Evolutionary conservation across 768 basidiomycete species (phyloP).

Genomic region (Filobasidium floriforme): DNA sequence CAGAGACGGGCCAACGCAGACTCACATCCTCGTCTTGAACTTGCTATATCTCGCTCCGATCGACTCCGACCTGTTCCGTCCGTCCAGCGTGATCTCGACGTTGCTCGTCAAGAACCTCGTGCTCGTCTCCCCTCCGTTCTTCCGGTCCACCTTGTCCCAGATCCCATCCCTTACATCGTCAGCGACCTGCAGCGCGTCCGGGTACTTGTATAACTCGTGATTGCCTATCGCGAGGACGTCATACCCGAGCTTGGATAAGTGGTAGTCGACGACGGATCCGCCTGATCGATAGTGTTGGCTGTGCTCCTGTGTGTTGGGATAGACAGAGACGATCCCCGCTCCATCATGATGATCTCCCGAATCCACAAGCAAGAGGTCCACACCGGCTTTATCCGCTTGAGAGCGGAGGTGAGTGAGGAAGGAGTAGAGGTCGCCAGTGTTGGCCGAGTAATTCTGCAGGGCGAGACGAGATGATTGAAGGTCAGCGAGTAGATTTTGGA

Average conservation of each 20-base stretch:
- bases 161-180: not conserved
- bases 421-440: constrained; percentile 76
- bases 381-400: constrained; percentile 63
- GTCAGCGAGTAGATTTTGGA: not conserved
- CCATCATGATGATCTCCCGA: constrained; percentile 46
- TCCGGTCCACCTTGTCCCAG: constrained; percentile 10
- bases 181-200: constrained; percentile 18
- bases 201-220: constrained; percentile 67
- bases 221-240: constrained; percentile 81
- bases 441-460: constrained; percentile 48
- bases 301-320: not conserved
- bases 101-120: constrained; percentile 70
- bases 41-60: constrained; percentile 57
- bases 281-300: constrained; percentile 1
- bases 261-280: constrained; percentile 54
- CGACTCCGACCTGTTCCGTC: constrained; percentile 39
- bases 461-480: not conserved
- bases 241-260: constrained; percentile 65
- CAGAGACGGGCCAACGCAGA: too few species aligned
- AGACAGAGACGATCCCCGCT: constrained; percentile 34
- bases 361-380: constrained; percentile 68
- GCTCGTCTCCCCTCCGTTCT: constrained; percentile 49
- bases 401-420: constrained; percentile 76
- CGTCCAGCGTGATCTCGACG: constrained; percentile 65
- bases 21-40: constrained; percentile 66